phyloP scores from a whole-genome alignment of 192 early-diverging fungal species.

The Backusella australiensis region DNA sequence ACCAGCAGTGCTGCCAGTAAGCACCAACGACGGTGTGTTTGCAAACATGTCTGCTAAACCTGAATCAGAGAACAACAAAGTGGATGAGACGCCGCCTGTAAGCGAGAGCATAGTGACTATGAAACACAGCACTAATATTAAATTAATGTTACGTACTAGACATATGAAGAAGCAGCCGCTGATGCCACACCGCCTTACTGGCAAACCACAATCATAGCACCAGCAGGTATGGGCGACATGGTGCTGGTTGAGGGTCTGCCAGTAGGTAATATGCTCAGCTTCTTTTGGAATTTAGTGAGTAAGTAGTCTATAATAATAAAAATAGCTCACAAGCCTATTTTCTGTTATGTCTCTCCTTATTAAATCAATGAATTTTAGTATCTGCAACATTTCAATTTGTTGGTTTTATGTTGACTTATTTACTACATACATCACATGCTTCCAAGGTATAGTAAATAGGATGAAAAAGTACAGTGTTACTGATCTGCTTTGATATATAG shows the following conservation, averaged over 20 bases:
- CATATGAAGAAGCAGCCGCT: slow-evolving; percentile 76
- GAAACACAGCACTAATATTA: background rate
- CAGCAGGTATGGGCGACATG: slow-evolving; percentile 76
- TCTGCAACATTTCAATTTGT: slow-evolving; percentile 80
- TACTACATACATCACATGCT: slow-evolving; percentile 88
- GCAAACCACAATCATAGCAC: slow-evolving; percentile 73
- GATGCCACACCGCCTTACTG: slow-evolving; percentile 77
- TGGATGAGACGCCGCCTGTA: slow-evolving; percentile 54
- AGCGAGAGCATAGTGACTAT: background rate
- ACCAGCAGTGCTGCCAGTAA: slow-evolving; percentile 34
- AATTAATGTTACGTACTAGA: slow-evolving; percentile 18
- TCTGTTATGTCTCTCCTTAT: background rate
- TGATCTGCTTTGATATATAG: slow-evolving; percentile 24
- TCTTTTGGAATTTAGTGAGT: slow-evolving; percentile 78
- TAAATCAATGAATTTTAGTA: slow-evolving; percentile 35
- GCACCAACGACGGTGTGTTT: slow-evolving; percentile 52
- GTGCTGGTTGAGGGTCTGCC: slow-evolving; percentile 90
- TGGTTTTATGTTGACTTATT: slow-evolving; percentile 88
- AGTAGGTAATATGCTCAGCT: slow-evolving; percentile 75
- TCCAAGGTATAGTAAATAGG: slow-evolving; percentile 53
- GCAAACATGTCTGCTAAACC: slow-evolving; percentile 58
- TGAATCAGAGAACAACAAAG: slow-evolving; percentile 46
- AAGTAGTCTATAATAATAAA: slow-evolving; percentile 21
- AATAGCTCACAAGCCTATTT: background rate
- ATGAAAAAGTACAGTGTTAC: background rate